Evolutionary conservation across 2,329 filamentous ascomycete species (phyloP).

Genomic region (Talaromyces atroroseus): DNA sequence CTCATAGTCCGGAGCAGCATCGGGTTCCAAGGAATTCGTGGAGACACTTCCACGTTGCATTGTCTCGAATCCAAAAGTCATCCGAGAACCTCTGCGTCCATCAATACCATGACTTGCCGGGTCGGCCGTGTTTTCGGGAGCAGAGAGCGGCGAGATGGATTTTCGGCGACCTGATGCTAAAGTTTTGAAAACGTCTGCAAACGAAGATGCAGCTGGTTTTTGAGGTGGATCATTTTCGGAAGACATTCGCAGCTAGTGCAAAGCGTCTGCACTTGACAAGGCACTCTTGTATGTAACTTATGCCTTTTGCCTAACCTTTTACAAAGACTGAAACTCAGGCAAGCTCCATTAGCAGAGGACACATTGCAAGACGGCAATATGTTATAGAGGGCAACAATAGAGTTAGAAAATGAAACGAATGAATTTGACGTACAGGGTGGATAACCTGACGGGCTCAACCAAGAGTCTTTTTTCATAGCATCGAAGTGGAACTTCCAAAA

Average conservation of each 20-base stretch:
- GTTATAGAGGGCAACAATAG: not conserved
- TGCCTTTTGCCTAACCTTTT: not conserved
- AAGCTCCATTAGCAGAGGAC: slow-evolving; percentile 2
- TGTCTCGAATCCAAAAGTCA: slow-evolving; percentile 33
- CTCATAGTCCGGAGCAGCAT: slow-evolving; percentile 34
- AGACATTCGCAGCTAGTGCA: slow-evolving; percentile 33
- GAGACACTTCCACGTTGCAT: slow-evolving; percentile 37
- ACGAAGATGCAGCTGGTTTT: slow-evolving; percentile 32
- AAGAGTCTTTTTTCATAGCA: slow-evolving; percentile 9
- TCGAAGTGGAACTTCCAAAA: not conserved
- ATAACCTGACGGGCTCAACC: not conserved
- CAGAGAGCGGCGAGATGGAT: slow-evolving; percentile 32
- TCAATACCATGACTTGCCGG: slow-evolving; percentile 25
- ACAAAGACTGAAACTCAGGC: not conserved
- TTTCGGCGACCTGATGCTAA: slow-evolving; percentile 36
- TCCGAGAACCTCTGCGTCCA: slow-evolving; percentile 28
- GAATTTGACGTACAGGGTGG: not conserved
- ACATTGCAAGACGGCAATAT: not conserved
- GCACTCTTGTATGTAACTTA: not conserved
- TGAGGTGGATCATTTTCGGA: slow-evolving; percentile 37
- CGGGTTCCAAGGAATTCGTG: slow-evolving; percentile 35
- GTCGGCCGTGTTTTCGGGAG: slow-evolving; percentile 28
- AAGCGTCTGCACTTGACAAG: slow-evolving; percentile 8
- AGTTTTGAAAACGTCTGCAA: slow-evolving; percentile 41
- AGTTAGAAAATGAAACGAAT: not conserved